Percentiles rank a stretch among this genome's conserved stretches.
phyloP scores from a whole-genome alignment of 2,329 filamentous ascomycete species.

The Sclerotinia minor region DNA sequence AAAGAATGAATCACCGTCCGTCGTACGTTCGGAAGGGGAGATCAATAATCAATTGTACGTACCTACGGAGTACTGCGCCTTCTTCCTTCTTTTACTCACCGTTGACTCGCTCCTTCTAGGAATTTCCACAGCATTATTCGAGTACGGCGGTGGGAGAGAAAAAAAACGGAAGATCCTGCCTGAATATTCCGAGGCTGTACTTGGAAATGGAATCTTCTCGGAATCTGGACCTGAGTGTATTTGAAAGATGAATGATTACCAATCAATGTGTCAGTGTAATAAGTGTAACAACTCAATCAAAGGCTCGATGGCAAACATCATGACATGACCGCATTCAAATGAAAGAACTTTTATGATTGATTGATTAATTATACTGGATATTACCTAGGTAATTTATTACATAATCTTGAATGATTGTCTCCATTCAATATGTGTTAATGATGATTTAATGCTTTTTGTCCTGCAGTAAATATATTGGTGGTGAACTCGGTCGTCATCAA shows the following conservation, averaged over 20 bases:
- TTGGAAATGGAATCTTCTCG: constrained; percentile 4
- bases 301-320: background rate
- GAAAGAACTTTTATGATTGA: background rate
- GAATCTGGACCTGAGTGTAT: constrained; percentile 17
- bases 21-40: background rate
- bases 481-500: background rate
- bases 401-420: too few relatives aligned
- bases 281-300: too few relatives aligned
- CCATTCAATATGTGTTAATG: background rate
- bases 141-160: background rate
- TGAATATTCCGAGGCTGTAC: background rate
- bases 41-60: too few relatives aligned
- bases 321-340: background rate
- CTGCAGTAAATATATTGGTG: background rate
- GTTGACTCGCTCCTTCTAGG: constrained; percentile 12
- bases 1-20: constrained; percentile 17
- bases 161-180: background rate
- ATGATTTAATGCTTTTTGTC: background rate
- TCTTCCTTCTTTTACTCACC: constrained; percentile 18
- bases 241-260: background rate
- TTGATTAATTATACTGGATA: background rate
- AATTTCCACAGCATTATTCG: background rate
- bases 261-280: too few relatives aligned
- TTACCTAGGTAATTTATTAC: too few relatives aligned
- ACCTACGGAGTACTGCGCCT: too few relatives aligned